phyloP scores from a whole-genome alignment of 2,329 filamentous ascomycete genomes.

The Paraconiothyrium sp. region DNA sequence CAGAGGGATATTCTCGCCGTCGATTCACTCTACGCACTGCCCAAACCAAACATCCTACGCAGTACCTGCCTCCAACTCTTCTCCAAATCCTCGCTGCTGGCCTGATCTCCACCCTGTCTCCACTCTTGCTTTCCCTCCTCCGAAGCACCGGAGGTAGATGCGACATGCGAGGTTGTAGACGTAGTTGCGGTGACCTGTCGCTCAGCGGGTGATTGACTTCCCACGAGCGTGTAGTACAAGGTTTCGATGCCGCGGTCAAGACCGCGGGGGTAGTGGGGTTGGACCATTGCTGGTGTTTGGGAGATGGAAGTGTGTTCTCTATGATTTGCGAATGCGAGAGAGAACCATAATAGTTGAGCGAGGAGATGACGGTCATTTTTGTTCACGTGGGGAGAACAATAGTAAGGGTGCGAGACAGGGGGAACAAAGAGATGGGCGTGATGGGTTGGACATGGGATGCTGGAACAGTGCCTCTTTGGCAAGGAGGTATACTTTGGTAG shows the following conservation, averaged over 20 bases:
- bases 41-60: no score
- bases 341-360: no score
- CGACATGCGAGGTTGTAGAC: not conserved
- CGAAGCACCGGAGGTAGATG: not conserved
- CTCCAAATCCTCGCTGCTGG: not conserved
- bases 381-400: not conserved
- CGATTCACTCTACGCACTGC: no score
- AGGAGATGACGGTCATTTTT: no score
- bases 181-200: not conserved
- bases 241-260: slow-evolving; percentile 2
- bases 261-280: not conserved
- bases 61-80: not conserved
- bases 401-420: not conserved
- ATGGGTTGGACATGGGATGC: no score
- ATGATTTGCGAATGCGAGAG: not conserved
- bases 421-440: not conserved
- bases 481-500: no score
- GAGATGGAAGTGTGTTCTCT: not conserved
- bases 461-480: no score
- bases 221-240: slow-evolving; percentile 9
- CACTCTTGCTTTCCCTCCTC: not conserved
- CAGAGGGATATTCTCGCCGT: no score
- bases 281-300: not conserved
- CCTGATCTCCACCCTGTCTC: not conserved
- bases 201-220: not conserved